Percentiles rank a stretch among this genome's conserved stretches.
Evolutionary conservation across 2,329 filamentous ascomycete species (phyloP).

Genomic region (Leptographium wingfieldii): DNA sequence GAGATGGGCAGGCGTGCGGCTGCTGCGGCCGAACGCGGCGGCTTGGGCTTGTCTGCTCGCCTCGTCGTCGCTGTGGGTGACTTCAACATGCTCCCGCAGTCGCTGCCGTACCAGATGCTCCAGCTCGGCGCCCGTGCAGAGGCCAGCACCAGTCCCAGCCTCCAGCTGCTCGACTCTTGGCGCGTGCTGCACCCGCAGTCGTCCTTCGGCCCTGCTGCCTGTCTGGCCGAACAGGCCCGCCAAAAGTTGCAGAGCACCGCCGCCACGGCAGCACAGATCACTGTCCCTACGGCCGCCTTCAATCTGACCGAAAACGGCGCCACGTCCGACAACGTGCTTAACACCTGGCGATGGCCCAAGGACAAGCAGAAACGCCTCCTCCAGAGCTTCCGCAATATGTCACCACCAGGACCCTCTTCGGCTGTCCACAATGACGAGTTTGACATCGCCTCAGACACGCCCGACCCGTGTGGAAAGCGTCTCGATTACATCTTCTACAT

Average conservation of each 20-base stretch:
- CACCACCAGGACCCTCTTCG: neutral
- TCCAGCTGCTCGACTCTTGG: conserved; percentile 78
- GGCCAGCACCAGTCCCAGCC: conserved; percentile 24
- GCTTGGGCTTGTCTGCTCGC: conserved; percentile 26
- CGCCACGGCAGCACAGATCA: neutral
- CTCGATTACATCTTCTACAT: conserved; percentile 81
- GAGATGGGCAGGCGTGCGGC: conserved; percentile 83
- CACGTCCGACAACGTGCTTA: conserved; percentile 74
- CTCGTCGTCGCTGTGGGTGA: conserved; percentile 80
- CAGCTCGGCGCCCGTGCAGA: conserved; percentile 24
- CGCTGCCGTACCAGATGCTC: conserved; percentile 72
- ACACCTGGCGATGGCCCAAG: conserved; percentile 81
- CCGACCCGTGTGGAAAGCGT: conserved; percentile 67
- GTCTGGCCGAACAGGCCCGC: conserved; percentile 54
- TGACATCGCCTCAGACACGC: conserved; percentile 39
- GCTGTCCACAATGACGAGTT: neutral
- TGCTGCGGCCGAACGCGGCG: conserved; percentile 49
- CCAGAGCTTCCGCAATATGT: neutral
- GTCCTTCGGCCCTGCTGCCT: conserved; percentile 58
- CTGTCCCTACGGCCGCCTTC: conserved; percentile 61
- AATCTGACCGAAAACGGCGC: conserved; percentile 73
- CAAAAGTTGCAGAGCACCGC: neutral
- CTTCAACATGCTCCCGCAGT: conserved; percentile 91
- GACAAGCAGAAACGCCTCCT: conserved; percentile 9
- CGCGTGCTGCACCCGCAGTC: conserved; percentile 71